Base-by-base conservation (phyloP, 179 eudicot genomes). In the Drosera spatulata region DNA sequence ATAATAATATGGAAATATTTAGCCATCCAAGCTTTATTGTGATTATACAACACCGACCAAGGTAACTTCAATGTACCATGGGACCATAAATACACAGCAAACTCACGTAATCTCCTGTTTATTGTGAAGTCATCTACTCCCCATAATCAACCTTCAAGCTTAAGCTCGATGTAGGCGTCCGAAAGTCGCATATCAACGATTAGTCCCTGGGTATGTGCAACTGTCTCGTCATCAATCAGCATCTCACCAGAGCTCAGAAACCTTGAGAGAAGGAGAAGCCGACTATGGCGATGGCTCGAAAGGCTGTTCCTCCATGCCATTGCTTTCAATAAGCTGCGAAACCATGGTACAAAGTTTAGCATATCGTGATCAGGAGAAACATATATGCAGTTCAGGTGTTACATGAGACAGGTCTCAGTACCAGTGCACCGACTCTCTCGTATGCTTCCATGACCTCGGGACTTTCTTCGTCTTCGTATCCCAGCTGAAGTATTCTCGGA, bases 401-500 rank as follows among this genome's bases (percentile, higher is more conserved):
- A 3, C 8, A 5, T 2, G 39, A 39, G 5, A 7, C 8, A 37
- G 41, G 0, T 8, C 37, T 2, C 44, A 0, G 41, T 93, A 89
- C 99, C 93, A 93, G 62, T 51, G 96, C 71, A 62, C 97, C 97
- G 49, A 87, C 85, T 80, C 83, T 83, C 66, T 93, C 97, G 39
- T 65, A 93, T 61, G 99, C 99, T 76, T 80, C 99, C 95, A 89
- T 93, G 42, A 84, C 99, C 71, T 86, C 80, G 15, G 97, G 86
- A 67, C 89, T 74, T 76, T 82, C 93, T 71, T 89, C 99, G n/a
- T 82, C 88, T 75, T 79, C 97, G 15, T 89, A 93, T n/a, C 99
- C 99, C n/a, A 93, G 43, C 77, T 93, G 93, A 54, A 93, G 84
- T 76, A 93, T 89, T 65, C 86, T 73, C 22, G 99, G 93, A 64